phyloP scores from a whole-genome alignment of 345 rosid genomes.

The Psidium friedrichsthalianum region DNA sequence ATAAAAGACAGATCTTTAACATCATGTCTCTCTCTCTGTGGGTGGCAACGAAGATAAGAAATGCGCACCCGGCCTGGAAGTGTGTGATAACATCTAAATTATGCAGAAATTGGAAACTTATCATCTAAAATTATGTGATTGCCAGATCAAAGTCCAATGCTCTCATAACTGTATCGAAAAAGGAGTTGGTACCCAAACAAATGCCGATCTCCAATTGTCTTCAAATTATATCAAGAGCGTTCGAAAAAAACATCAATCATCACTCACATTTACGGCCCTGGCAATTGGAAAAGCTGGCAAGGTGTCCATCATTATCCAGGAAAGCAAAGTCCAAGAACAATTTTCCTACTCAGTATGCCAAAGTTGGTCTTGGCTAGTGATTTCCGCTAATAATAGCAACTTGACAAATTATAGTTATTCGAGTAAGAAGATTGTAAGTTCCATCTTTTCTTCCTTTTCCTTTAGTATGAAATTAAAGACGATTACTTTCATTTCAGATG shows the following conservation, averaged over 20 bases:
- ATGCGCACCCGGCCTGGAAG: background rate
- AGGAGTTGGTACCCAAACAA: background rate
- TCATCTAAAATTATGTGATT: background rate
- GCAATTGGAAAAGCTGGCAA: background rate
- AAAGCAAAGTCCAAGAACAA: background rate
- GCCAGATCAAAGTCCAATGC: background rate
- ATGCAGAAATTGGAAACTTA: too few species aligned
- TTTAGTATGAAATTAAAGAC: background rate
- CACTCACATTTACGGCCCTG: background rate
- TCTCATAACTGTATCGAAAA: background rate
- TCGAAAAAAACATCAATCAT: background rate
- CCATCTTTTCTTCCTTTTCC: too few species aligned
- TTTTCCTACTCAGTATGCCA: background rate
- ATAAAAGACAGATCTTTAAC: background rate
- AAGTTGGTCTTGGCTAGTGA: background rate
- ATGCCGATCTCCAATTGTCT: background rate
- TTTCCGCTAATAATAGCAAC: background rate
- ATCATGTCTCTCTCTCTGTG: background rate
- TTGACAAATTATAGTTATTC: background rate
- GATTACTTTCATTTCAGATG: too few species aligned
- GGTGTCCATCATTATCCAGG: background rate
- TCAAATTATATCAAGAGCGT: background rate
- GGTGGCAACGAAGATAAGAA: too few species aligned
- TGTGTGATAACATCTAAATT: background rate
- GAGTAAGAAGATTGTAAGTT: background rate